Evolutionary conservation across 176 grass and related monocot genomes (phyloP).

Genomic region (Triticum dicoccoides): DNA sequence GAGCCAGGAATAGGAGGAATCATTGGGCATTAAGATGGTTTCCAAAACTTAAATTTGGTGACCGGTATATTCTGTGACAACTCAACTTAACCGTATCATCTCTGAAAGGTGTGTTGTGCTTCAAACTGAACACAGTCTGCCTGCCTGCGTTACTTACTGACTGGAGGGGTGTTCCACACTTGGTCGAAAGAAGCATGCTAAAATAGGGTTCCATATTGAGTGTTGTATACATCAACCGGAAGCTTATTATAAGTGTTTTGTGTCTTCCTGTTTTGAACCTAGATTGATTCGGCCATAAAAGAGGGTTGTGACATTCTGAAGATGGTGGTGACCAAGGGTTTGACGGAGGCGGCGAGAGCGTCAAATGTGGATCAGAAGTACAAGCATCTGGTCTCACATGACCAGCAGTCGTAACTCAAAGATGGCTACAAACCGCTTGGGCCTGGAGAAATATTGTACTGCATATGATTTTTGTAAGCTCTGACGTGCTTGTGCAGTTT

Average conservation of each 20-base stretch:
- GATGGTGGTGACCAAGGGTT: conserved; percentile 56
- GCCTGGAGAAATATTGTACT: too few species aligned
- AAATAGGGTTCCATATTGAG: neutral
- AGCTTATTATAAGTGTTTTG: conserved; percentile 6
- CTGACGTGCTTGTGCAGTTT: too few species aligned
- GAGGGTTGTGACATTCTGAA: conserved; percentile 74
- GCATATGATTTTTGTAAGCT: neutral
- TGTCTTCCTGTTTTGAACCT: conserved; percentile 25
- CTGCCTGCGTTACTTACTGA: too few species aligned
- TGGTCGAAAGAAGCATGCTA: neutral
- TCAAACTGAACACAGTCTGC: neutral
- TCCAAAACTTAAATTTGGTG: neutral
- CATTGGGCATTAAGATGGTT: neutral
- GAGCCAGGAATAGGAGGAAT: neutral
- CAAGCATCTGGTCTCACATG: conserved; percentile 71
- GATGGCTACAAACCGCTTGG: neutral
- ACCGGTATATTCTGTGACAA: neutral
- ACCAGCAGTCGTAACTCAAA: neutral
- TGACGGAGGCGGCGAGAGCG: conserved; percentile 50
- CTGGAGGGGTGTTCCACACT: neutral
- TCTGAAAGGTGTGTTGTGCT: neutral
- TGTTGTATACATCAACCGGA: neutral
- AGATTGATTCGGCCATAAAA: conserved; percentile 77
- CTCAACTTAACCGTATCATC: too few species aligned
- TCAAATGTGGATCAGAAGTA: conserved; percentile 79